Conservation (phyloP, 2,329 filamentous ascomycete species). For the Aspergillus japonicus region DNA sequence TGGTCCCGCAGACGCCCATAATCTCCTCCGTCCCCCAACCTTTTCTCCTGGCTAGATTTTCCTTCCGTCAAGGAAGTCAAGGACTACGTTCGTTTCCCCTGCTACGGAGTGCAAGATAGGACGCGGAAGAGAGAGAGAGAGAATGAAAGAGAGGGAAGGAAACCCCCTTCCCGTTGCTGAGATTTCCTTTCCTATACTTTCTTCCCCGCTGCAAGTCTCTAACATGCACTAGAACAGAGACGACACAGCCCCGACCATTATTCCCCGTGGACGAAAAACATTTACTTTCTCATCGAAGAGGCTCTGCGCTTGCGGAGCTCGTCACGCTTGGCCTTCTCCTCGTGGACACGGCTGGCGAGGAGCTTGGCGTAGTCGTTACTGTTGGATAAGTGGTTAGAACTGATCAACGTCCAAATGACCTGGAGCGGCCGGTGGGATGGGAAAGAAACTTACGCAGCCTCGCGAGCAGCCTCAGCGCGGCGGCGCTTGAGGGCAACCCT, state of each 20-base stretch:
- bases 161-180: slow-evolving; percentile 18
- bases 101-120: not conserved
- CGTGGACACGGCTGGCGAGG: slow-evolving; percentile 93
- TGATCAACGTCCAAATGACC: not conserved
- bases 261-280: slow-evolving; percentile 34
- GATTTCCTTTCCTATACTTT: slow-evolving; percentile 13
- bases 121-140: not conserved
- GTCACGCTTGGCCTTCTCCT: slow-evolving; percentile 91
- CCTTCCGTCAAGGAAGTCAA: not conserved
- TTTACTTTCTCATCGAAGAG: slow-evolving; percentile 89
- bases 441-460: slow-evolving; percentile 77
- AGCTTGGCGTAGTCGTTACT: slow-evolving; percentile 96
- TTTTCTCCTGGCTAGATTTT: not conserved
- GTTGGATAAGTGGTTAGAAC: not conserved
- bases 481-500: slow-evolving; percentile 97
- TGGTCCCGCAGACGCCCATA: slow-evolving; percentile 10
- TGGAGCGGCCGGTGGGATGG: not conserved
- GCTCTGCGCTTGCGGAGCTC: slow-evolving; percentile 96
- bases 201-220: slow-evolving; percentile 17
- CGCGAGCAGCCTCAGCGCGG: slow-evolving; percentile 94
- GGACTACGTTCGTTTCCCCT: not conserved
- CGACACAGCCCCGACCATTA: slow-evolving; percentile 36
- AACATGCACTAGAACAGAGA: slow-evolving; percentile 31
- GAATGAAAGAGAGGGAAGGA: slow-evolving; percentile 7
- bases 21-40: slow-evolving; percentile 4